These are phyloP conservation scores for Setomelanomma holmii DNA, from an alignment of 2,329 filamentous ascomycete genomes.

Conservation along the genomic window DNA sequence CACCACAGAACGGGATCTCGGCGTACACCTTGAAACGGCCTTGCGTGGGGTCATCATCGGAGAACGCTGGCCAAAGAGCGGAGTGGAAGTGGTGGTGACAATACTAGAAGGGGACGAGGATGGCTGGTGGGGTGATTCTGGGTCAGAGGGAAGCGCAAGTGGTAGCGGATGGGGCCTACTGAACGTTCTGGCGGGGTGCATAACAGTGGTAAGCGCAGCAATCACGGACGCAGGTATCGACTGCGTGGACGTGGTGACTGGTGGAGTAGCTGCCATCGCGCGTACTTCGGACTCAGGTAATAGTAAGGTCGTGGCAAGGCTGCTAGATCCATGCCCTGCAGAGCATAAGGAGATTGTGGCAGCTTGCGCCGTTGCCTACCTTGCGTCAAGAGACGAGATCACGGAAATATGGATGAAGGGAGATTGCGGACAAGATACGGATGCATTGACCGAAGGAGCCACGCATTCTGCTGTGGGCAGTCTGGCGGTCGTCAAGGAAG, in stretches of 20 bases:
- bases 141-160: conserved; percentile 53
- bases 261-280: conserved; percentile 86
- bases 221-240: conserved; percentile 95
- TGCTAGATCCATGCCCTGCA: conserved; percentile 82
- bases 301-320: too few relatives aligned
- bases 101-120: conserved; percentile 94
- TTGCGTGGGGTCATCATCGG: conserved; percentile 88
- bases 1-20: conserved; percentile 84
- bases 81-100: conserved; percentile 92
- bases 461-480: conserved; percentile 68
- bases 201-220: conserved; percentile 91
- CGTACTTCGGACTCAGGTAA: conserved; percentile 40
- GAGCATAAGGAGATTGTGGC: conserved; percentile 81
- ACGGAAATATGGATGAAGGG: conserved; percentile 96
- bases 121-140: conserved; percentile 65
- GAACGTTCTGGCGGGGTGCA: conserved; percentile 89
- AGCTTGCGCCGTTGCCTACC: conserved; percentile 88
- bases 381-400: conserved; percentile 86
- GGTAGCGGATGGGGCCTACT: conserved; percentile 81
- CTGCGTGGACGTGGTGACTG: conserved; percentile 87
- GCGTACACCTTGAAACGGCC: conserved; percentile 89
- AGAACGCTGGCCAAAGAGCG: conserved; percentile 97
- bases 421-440: conserved; percentile 57
- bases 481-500: conserved; percentile 66
- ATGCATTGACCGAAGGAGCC: conserved; percentile 67